Evolutionary conservation across 208 protist species (phyloP).

Genomic region (Leishmania aethiopica): DNA sequence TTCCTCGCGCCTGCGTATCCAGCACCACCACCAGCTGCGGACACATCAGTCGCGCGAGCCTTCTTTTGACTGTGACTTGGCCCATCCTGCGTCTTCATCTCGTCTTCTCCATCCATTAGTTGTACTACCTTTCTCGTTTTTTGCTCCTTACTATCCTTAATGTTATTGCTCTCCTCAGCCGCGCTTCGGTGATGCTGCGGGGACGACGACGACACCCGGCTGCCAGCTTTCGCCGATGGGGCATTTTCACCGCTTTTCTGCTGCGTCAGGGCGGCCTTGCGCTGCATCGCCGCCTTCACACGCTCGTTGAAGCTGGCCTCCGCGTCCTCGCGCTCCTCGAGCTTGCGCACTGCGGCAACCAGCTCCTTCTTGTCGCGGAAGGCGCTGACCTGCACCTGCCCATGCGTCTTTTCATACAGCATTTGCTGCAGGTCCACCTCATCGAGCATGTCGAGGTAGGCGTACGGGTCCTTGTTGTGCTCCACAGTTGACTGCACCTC

Average conservation of each 20-base stretch:
- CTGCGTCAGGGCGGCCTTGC: constrained; percentile 16
- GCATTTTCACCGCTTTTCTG: constrained; percentile 5
- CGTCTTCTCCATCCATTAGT: constrained; percentile 18
- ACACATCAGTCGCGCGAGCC: background rate
- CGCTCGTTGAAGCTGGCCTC: constrained; percentile 31
- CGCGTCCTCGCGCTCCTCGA: constrained; percentile 43
- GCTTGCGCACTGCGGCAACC: constrained; percentile 37
- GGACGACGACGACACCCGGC: background rate
- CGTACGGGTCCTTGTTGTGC: constrained; percentile 30
- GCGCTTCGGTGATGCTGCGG: background rate
- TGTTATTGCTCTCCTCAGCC: constrained; percentile 11
- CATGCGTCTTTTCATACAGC: constrained; percentile 49
- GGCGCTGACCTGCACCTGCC: constrained; percentile 15
- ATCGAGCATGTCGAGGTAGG: constrained; percentile 53
- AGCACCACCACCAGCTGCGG: background rate
- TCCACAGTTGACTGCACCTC: constrained; percentile 1
- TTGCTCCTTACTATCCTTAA: constrained; percentile 21
- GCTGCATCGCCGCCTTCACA: constrained; percentile 27
- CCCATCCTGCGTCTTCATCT: background rate
- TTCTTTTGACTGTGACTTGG: background rate
- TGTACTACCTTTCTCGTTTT: constrained; percentile 18
- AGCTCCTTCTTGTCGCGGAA: constrained; percentile 41
- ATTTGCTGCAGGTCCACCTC: constrained; percentile 57
- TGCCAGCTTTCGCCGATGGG: background rate
- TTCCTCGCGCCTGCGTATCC: background rate